Conservation (phyloP, 2,329 filamentous ascomycete species). For the Fusarium sp. region DNA sequence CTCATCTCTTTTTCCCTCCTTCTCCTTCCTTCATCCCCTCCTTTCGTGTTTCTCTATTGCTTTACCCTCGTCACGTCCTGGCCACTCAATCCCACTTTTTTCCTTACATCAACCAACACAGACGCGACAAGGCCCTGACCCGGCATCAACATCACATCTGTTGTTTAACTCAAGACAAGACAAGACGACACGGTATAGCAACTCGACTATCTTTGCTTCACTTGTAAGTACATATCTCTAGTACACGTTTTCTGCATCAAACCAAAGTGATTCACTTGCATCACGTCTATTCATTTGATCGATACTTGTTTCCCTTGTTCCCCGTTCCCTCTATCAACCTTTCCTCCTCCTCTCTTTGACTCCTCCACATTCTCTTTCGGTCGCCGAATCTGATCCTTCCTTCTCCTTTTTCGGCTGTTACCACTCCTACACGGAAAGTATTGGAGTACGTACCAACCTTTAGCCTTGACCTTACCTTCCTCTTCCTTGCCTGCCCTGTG, state of each 20-base stretch:
- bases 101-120: constrained; percentile 32
- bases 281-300: not conserved
- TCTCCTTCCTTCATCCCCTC: constrained; percentile 8
- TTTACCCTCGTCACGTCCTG: constrained; percentile 28
- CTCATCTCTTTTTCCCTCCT: constrained; percentile 18
- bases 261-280: constrained; percentile 16
- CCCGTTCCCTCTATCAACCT: constrained; percentile 7
- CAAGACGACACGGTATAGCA: constrained; percentile 4
- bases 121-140: constrained; percentile 27
- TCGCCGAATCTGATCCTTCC: constrained; percentile 25
- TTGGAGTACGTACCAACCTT: constrained; percentile 36
- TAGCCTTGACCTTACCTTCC: constrained; percentile 17
- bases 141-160: constrained; percentile 4
- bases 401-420: constrained; percentile 39
- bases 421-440: constrained; percentile 20
- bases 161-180: constrained; percentile 14
- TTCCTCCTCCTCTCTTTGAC: not conserved
- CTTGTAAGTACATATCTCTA: constrained; percentile 9
- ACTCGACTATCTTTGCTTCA: constrained; percentile 8
- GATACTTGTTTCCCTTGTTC: not conserved
- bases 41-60: constrained; percentile 22
- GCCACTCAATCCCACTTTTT: constrained; percentile 43
- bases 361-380: constrained; percentile 15
- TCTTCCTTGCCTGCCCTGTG: constrained; percentile 22
- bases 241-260: constrained; percentile 13